A percentile compares a stretch with the other conserved stretches of the same genome.
phyloP scores from a whole-genome alignment of 306 rosid species.

The Dalbergia oliveri region DNA sequence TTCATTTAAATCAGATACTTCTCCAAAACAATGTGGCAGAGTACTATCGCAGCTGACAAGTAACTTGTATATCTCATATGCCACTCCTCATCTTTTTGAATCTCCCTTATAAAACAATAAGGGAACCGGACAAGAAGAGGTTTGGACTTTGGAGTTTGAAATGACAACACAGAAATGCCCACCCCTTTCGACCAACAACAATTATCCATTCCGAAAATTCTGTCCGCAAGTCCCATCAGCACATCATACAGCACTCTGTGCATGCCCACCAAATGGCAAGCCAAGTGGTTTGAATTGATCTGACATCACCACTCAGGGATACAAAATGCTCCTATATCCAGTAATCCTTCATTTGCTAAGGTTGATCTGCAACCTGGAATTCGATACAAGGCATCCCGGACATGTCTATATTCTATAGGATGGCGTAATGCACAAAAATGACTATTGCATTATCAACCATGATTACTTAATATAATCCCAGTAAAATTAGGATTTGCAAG shows the following conservation, averaged over 20 bases:
- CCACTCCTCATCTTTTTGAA: slow-evolving; percentile 35
- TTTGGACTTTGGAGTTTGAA: slow-evolving; percentile 34
- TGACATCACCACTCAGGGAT: slow-evolving; percentile 52
- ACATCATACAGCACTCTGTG: slow-evolving; percentile 49
- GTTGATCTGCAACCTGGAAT: slow-evolving; percentile 81
- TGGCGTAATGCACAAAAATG: slow-evolving; percentile 47
- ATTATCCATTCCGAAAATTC: slow-evolving; percentile 40
- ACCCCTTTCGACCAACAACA: slow-evolving; percentile 36
- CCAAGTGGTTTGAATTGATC: slow-evolving; percentile 55
- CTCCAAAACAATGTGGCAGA: slow-evolving; percentile 34
- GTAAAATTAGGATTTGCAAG: slow-evolving; percentile 20
- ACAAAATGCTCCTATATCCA: slow-evolving; percentile 56
- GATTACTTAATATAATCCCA: slow-evolving; percentile 29
- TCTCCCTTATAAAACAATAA: slow-evolving; percentile 44
- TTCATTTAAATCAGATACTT: slow-evolving; percentile 44
- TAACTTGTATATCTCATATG: slow-evolving; percentile 41
- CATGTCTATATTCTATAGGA: slow-evolving; percentile 60
- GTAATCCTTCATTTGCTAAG: slow-evolving; percentile 60
- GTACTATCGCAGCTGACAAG: slow-evolving; percentile 42
- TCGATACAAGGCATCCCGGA: slow-evolving; percentile 71
- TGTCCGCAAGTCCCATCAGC: slow-evolving; percentile 42
- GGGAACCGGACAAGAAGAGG: slow-evolving; percentile 29
- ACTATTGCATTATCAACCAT: slow-evolving; percentile 43
- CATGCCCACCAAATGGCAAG: slow-evolving; percentile 55
- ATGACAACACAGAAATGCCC: slow-evolving; percentile 39